A percentile compares a stretch with the other conserved stretches of the same genome.
These are phyloP conservation scores for Candida glucosophila DNA, from an alignment of 1,139 yeast species.

Conservation along the genomic window DNA sequence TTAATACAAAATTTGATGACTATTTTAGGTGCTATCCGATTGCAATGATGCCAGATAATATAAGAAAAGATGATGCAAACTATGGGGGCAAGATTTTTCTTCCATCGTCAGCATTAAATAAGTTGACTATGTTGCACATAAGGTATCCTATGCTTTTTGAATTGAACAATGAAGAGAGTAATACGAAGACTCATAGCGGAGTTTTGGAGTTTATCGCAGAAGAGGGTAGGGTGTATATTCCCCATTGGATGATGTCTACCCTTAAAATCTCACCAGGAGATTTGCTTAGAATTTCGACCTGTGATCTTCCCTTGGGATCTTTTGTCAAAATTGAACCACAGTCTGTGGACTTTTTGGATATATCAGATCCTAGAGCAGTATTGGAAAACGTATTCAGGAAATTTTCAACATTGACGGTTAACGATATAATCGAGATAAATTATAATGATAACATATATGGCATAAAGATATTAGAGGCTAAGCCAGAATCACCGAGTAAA, in stretches of 20 bases:
- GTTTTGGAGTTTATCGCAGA: constrained; percentile 95
- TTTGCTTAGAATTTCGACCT: constrained; percentile 61
- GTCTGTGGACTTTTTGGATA: constrained; percentile 84
- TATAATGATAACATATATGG: constrained; percentile 77
- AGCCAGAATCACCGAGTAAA: constrained; percentile 57
- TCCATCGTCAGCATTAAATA: constrained; percentile 89
- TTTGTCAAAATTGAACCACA: constrained; percentile 96
- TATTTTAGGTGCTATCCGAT: constrained; percentile 89
- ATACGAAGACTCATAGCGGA: constrained; percentile 70
- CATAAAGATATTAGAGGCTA: constrained; percentile 79
- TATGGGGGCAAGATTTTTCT: constrained; percentile 94
- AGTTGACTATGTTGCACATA: constrained; percentile 76
- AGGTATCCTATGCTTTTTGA: constrained; percentile 95
- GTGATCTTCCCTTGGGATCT: constrained; percentile 77
- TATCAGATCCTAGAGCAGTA: constrained; percentile 94
- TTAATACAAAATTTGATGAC: constrained; percentile 50
- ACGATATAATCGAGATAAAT: constrained; percentile 77
- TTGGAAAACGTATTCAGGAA: constrained; percentile 84
- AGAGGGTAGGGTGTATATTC: constrained; percentile 91
- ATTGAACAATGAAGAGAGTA: constrained; percentile 58
- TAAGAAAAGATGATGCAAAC: constrained; percentile 73
- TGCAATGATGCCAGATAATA: constrained; percentile 79
- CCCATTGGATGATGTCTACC: constrained; percentile 95
- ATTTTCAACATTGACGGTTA: constrained; percentile 79
- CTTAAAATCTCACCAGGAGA: constrained; percentile 70